These are phyloP conservation scores for Russula vinacea DNA, from an alignment of 768 basidiomycete species.

Conservation along the genomic window DNA sequence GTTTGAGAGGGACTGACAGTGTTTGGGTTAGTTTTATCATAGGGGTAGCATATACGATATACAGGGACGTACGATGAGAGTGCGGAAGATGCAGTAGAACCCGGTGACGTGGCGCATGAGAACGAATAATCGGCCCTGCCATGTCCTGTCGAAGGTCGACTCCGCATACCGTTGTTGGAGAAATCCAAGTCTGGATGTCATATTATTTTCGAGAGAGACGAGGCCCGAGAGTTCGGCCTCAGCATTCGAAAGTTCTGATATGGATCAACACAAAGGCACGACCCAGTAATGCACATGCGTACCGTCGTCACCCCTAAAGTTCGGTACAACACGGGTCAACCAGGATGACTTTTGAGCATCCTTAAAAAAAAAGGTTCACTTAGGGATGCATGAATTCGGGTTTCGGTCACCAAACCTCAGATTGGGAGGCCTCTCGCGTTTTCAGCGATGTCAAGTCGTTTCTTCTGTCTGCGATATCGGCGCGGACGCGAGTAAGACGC, in stretches of 20 bases:
- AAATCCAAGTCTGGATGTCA: slow-evolving; percentile 17
- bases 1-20: slow-evolving; percentile 49
- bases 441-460: slow-evolving; percentile 34
- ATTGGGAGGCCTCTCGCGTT: slow-evolving; percentile 33
- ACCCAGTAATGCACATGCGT: background rate
- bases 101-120: slow-evolving; percentile 23
- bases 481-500: slow-evolving; percentile 56
- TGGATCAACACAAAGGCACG: slow-evolving; percentile 1
- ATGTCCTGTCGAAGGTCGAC: slow-evolving; percentile 23
- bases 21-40: background rate
- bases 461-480: slow-evolving; percentile 49
- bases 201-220: slow-evolving; percentile 26
- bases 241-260: slow-evolving; percentile 29
- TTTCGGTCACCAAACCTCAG: slow-evolving; percentile 30
- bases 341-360: slow-evolving; percentile 36
- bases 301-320: slow-evolving; percentile 48
- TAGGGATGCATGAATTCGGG: background rate
- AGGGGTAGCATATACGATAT: background rate
- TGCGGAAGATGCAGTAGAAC: slow-evolving; percentile 36
- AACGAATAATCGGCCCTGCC: slow-evolving; percentile 24
- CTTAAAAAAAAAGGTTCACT: slow-evolving; percentile 19
- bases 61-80: slow-evolving; percentile 35
- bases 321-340: slow-evolving; percentile 50
- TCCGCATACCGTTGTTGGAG: slow-evolving; percentile 21
- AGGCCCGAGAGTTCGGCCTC: slow-evolving; percentile 26